phyloP scores from a whole-genome alignment of 371 early-diverging fungal genomes.

The Coemansia sp. region DNA sequence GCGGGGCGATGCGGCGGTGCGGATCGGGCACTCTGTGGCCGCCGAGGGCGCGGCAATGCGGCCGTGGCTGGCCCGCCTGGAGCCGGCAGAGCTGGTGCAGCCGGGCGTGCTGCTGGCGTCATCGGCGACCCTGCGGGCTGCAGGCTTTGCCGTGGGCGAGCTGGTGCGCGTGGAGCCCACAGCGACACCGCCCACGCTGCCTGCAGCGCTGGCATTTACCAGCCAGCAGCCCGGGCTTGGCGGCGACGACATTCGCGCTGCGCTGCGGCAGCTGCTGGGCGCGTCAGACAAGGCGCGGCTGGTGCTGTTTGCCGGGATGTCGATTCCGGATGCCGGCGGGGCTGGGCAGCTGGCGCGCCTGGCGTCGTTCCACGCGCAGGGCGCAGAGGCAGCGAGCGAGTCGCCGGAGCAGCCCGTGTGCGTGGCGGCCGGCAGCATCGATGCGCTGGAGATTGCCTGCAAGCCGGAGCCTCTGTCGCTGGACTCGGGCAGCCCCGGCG shows the following conservation, averaged over 20 bases:
- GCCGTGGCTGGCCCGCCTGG: slow-evolving; percentile 20
- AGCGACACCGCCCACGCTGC: neutral
- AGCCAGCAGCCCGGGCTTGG: neutral
- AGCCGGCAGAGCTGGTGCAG: slow-evolving; percentile 23
- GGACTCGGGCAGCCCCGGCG: neutral
- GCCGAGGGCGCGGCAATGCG: neutral
- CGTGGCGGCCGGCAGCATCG: neutral
- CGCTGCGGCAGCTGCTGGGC: neutral
- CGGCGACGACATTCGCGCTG: neutral
- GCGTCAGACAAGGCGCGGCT: neutral
- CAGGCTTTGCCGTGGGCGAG: slow-evolving; percentile 22
- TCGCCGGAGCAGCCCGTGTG: slow-evolving; percentile 14
- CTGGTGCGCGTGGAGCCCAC: slow-evolving; percentile 22
- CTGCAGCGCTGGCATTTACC: slow-evolving; percentile 7
- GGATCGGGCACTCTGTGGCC: slow-evolving; percentile 18
- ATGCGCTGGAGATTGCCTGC: slow-evolving; percentile 4
- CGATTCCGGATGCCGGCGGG: neutral
- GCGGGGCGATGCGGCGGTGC: slow-evolving; percentile 2
- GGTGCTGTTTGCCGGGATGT: slow-evolving; percentile 13
- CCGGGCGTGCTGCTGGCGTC: slow-evolving; percentile 46
- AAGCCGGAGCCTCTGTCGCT: neutral
- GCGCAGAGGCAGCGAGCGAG: neutral
- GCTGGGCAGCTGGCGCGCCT: slow-evolving; percentile 1
- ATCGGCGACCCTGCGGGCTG: slow-evolving; percentile 1
- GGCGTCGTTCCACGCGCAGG: slow-evolving; percentile 4